Percentiles rank a stretch among this genome's conserved stretches.
These are phyloP conservation scores for Cryptosporidium viatorum DNA, from an alignment of 169 alveolate genomes.

Conservation along the genomic window DNA sequence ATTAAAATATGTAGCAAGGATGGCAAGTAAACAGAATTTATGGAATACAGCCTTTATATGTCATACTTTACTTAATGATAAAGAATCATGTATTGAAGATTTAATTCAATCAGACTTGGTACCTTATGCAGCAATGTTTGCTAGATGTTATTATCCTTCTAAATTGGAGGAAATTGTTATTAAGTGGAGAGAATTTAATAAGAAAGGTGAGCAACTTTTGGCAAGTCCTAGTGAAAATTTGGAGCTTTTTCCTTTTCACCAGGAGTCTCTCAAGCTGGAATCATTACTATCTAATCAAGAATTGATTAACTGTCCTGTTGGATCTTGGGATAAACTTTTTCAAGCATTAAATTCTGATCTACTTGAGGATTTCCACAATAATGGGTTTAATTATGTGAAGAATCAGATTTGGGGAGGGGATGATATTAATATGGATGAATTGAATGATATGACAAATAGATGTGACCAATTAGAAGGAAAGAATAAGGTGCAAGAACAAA, in stretches of 20 bases:
- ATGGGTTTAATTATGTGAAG: conserved; percentile 33
- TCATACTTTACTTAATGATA: conserved; percentile 78
- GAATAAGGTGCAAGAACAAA: background rate
- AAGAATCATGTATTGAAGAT: conserved; percentile 82
- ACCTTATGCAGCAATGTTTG: conserved; percentile 90
- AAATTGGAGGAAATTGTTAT: conserved; percentile 80
- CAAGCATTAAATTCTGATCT: conserved; percentile 34
- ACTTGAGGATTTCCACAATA: conserved; percentile 24
- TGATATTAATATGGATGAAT: background rate
- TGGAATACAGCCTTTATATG: conserved; percentile 87
- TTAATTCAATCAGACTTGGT: conserved; percentile 82
- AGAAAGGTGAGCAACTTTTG: background rate
- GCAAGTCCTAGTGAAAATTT: conserved; percentile 38
- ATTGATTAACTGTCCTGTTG: background rate
- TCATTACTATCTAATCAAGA: background rate
- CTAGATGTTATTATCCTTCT: conserved; percentile 88
- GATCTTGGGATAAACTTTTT: conserved; percentile 38
- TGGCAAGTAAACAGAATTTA: conserved; percentile 79
- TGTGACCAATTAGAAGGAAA: background rate
- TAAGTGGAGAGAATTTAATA: conserved; percentile 80
- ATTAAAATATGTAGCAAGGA: conserved; percentile 80
- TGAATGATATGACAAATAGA: background rate
- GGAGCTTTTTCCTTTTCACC: conserved; percentile 25
- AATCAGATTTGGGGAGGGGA: conserved; percentile 49
- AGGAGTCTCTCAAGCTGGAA: conserved; percentile 27